Base-by-base conservation (phyloP, 768 basidiomycete genomes). In the Russula foetens region DNA sequence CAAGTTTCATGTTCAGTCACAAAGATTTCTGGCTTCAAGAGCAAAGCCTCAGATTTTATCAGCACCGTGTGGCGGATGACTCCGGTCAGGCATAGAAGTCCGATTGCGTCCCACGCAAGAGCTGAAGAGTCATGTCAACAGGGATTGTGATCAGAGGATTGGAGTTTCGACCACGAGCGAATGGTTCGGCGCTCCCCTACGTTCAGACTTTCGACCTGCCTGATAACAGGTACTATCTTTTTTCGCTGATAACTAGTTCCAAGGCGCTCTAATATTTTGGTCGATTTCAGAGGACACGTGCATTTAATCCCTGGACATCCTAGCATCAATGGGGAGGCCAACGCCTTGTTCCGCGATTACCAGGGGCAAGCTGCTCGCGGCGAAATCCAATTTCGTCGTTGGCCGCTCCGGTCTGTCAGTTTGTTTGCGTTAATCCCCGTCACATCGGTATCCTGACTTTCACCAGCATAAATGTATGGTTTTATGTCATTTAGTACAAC, bases 401-500 rank as follows among this genome's bases (percentile, higher is more conserved):
- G 84, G 79, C 88, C 89, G 8, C 68, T 91, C 65, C 76, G 82
- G 75, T 74, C 74, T 60, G 90, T 90, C 66, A 72, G 83, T 65
- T 26, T 47, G 6, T 26, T 41, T n/a, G 23, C 19, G 6, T 55
- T 21, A 23, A 33, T 59, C 29, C 24, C n/a, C 41, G 19, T n/a
- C 28, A 29, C 26, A 21, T 28, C 29, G 8, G 41, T 45, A 15
- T 48, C 17, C 53, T 62, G 45, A 62, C 59, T 29, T 19, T 53
- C 58, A 67, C 35, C 66, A 90, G 88, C 85, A 89, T 66, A 88
- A 84, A 79, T 82, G 88, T 88, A 73, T 56, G 67, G 11, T 21
- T 39, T 56, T n/a, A 31, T 44, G 11, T 19, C 51, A 56, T 47
- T 14, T 29, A 0, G 7, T 47, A 14, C 41, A 53, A 43, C 59